These are phyloP conservation scores for Mycena kentingensis DNA, from an alignment of 768 basidiomycete species.

Conservation along the genomic window DNA sequence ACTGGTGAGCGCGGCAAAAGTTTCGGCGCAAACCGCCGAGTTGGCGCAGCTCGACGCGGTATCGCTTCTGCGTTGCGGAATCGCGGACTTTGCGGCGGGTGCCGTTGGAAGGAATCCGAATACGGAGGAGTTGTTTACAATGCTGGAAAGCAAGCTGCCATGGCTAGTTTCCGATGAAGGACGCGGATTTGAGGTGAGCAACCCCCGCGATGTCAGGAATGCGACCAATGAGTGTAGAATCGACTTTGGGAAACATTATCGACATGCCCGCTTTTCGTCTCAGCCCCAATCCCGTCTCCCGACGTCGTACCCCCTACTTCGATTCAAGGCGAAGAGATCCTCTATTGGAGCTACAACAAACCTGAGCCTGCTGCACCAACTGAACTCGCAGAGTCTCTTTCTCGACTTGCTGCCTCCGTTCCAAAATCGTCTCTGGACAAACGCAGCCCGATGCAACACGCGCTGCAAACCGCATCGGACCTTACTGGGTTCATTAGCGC, in stretches of 20 bases:
- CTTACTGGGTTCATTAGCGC: conserved; percentile 80
- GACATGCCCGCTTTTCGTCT: conserved; percentile 53
- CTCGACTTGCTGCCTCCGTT: conserved; percentile 37
- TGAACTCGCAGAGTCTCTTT: conserved; percentile 40
- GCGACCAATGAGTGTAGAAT: conserved; percentile 36
- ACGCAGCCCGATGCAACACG: conserved; percentile 53
- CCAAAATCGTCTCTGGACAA: conserved; percentile 34
- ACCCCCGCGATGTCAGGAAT: not conserved
- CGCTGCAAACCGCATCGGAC: conserved; percentile 65
- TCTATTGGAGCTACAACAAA: conserved; percentile 44
- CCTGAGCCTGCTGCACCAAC: conserved; percentile 38
- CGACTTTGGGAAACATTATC: conserved; percentile 65
- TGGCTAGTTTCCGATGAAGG: conserved; percentile 60
- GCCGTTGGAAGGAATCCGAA: conserved; percentile 44
- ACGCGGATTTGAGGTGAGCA: conserved; percentile 53
- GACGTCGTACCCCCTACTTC: conserved; percentile 23
- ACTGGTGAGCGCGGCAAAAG: conserved; percentile 32
- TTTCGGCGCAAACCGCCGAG: conserved; percentile 31
- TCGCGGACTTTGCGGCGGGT: conserved; percentile 48
- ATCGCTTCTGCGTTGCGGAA: conserved; percentile 64
- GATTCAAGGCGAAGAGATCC: conserved; percentile 21
- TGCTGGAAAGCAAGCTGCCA: conserved; percentile 57
- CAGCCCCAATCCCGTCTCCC: conserved; percentile 25
- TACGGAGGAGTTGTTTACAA: conserved; percentile 60
- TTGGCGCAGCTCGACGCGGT: conserved; percentile 45